Conservation (phyloP, 2,329 filamentous ascomycete genomes). For the Geoglossum cookeanum region DNA sequence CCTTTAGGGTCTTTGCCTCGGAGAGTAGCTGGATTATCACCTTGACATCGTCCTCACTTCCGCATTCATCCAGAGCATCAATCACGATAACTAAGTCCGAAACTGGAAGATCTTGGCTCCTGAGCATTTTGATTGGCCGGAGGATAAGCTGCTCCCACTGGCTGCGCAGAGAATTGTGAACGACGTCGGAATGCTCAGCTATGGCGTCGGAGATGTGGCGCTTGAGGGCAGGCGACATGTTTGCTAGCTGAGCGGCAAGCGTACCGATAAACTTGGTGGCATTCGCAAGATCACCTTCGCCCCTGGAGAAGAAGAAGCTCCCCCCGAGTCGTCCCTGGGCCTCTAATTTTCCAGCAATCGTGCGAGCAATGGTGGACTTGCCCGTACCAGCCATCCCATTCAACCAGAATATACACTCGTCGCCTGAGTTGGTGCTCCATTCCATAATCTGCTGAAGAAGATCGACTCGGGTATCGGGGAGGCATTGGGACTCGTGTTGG, state of each 20-base stretch:
- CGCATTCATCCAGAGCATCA: conserved; percentile 17
- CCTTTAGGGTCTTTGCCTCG: conserved; percentile 4
- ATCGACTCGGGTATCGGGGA: conserved; percentile 12
- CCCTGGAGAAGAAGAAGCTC: conserved; percentile 26
- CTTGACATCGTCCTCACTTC: conserved; percentile 9
- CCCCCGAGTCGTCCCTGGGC: conserved; percentile 14
- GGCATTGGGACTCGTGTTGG: conserved; percentile 12
- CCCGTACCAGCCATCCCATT: conserved; percentile 21
- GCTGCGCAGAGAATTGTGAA: conserved; percentile 14
- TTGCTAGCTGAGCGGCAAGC: conserved; percentile 19
- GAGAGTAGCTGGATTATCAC: conserved; percentile 12
- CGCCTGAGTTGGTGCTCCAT: conserved; percentile 11
- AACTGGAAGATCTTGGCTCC: background rate
- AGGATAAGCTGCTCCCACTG: conserved; percentile 25
- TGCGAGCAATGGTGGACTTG: conserved; percentile 21
- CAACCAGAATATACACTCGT: conserved; percentile 19
- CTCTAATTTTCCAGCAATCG: conserved; percentile 13
- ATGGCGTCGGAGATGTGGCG: conserved; percentile 15
- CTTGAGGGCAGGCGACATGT: conserved; percentile 15
- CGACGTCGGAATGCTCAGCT: conserved; percentile 15
- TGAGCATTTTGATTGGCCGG: conserved; percentile 15
- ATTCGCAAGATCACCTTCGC: conserved; percentile 16
- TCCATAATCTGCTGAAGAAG: conserved; percentile 11
- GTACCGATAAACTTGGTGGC: conserved; percentile 23
- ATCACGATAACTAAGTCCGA: conserved; percentile 11